Evolutionary conservation across 495 filamentous ascomycete genomes (phyloP).

Genomic region (Trichocladium uniseriatum): DNA sequence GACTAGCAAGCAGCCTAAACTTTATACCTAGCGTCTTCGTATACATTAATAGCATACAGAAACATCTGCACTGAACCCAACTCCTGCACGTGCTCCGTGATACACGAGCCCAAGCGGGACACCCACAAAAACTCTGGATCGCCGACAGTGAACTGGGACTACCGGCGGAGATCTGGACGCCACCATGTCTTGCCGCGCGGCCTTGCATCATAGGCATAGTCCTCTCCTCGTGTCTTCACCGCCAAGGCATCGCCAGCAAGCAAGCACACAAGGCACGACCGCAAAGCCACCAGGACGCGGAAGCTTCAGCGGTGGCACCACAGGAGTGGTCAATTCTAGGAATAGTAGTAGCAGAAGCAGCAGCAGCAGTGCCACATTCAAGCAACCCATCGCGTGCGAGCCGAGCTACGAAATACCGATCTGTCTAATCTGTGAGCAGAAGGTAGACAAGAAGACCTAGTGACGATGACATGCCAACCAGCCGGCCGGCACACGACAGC

Average conservation of each 20-base stretch:
- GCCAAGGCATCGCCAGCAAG: not conserved
- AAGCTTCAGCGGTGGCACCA: not conserved
- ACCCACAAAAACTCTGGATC: not conserved
- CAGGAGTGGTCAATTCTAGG: not conserved
- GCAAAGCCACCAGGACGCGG: not conserved
- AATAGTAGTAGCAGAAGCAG: not conserved
- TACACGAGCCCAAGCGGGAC: not conserved
- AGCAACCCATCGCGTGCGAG: too few species aligned
- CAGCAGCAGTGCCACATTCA: not conserved
- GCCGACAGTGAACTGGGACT: not conserved
- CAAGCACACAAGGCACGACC: not conserved
- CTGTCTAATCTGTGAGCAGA: too few species aligned
- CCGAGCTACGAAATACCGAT: too few species aligned
- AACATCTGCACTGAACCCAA: not conserved
- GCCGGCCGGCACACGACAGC: not conserved
- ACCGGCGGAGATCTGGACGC: not conserved
- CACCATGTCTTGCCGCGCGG: constrained; percentile 10
- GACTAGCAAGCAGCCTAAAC: too few species aligned
- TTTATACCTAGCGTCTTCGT: too few species aligned
- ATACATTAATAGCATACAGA: too few species aligned
- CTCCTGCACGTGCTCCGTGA: not conserved
- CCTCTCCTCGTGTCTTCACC: not conserved
- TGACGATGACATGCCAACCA: not conserved
- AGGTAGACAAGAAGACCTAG: not conserved
- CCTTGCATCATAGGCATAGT: not conserved